phyloP scores from a whole-genome alignment of 202 grass and related monocot species.

The Eragrostis tef region DNA sequence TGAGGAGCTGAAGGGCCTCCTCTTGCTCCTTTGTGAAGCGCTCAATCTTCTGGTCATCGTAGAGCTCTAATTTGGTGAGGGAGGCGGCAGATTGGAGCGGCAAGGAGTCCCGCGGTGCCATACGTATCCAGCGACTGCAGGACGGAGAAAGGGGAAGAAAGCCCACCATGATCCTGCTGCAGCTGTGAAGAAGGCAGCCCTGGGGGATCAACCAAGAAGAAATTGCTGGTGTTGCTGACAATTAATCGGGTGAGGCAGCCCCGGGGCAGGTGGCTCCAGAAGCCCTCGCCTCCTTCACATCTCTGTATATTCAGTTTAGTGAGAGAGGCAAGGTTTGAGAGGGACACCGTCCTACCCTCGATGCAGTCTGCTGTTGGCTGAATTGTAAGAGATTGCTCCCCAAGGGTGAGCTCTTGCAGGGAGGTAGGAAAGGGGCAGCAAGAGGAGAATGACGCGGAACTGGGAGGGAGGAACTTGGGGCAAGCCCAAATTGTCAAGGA shows the following conservation, averaged over 20 bases:
- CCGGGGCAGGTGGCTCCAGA: not conserved
- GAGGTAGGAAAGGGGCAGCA: not conserved
- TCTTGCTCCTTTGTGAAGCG: slow-evolving; percentile 21
- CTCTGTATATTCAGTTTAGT: not conserved
- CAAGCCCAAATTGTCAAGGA: rapidly evolving
- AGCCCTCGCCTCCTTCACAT: not conserved
- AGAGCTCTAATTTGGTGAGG: not conserved
- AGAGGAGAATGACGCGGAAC: not conserved
- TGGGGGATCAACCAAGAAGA: not conserved
- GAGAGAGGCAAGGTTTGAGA: slow-evolving; percentile 33
- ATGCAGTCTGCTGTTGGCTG: not conserved
- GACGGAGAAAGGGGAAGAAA: not conserved
- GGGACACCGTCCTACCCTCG: not conserved
- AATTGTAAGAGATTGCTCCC: no score
- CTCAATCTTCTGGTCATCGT: not conserved
- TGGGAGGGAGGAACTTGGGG: not conserved
- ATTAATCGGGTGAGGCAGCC: not conserved
- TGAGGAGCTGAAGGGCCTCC: slow-evolving; percentile 23
- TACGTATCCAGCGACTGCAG: not conserved
- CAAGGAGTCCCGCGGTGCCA: not conserved
- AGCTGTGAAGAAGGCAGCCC: no score
- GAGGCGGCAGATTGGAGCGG: not conserved
- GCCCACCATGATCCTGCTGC: no score
- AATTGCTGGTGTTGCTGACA: rapidly evolving
- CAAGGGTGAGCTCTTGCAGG: not conserved